Percentiles rank a stretch among this genome's conserved stretches.
Conservation (phyloP, 805 yeast species). For the Spathaspora girioi region DNA sequence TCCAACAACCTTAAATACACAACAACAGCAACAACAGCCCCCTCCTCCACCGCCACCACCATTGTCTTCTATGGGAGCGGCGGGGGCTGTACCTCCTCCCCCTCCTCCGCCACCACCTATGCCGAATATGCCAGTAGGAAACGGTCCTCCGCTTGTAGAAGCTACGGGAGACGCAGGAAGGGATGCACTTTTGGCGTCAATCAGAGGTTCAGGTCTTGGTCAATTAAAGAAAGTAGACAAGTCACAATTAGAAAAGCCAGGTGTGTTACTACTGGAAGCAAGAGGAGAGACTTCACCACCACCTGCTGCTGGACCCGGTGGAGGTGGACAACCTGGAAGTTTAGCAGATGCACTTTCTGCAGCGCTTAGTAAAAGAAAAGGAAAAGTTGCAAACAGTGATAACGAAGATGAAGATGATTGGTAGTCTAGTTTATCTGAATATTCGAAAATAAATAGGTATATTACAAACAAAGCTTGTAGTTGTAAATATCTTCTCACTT, state of each 20-base stretch:
- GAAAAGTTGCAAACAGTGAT: conserved; percentile 75
- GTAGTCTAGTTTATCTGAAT: conserved; percentile 12
- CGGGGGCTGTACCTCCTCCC: conserved; percentile 25
- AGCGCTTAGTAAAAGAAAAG: conserved; percentile 79
- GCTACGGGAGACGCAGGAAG: conserved; percentile 49
- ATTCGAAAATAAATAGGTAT: neutral
- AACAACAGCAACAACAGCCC: neutral
- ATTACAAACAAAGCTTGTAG: neutral
- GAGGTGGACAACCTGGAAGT: conserved; percentile 36
- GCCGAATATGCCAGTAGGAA: conserved; percentile 4
- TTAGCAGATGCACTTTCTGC: conserved; percentile 87
- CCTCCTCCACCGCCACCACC: conserved; percentile 36
- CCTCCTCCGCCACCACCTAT: conserved; percentile 18
- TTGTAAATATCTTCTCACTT: neutral
- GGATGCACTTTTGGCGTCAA: conserved; percentile 83
- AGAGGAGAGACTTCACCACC: conserved; percentile 47
- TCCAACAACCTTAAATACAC: conserved; percentile 14
- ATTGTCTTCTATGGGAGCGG: conserved; percentile 40
- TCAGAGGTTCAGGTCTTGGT: conserved; percentile 74
- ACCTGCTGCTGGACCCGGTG: conserved; percentile 30
- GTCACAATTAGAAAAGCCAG: conserved; percentile 75
- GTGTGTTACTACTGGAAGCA: conserved; percentile 67
- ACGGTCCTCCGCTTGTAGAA: conserved; percentile 10
- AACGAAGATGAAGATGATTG: conserved; percentile 77
- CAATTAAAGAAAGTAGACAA: conserved; percentile 76